Base-by-base conservation (phyloP, 2,329 filamentous ascomycete genomes). In the Penicillium griseofulvum region DNA sequence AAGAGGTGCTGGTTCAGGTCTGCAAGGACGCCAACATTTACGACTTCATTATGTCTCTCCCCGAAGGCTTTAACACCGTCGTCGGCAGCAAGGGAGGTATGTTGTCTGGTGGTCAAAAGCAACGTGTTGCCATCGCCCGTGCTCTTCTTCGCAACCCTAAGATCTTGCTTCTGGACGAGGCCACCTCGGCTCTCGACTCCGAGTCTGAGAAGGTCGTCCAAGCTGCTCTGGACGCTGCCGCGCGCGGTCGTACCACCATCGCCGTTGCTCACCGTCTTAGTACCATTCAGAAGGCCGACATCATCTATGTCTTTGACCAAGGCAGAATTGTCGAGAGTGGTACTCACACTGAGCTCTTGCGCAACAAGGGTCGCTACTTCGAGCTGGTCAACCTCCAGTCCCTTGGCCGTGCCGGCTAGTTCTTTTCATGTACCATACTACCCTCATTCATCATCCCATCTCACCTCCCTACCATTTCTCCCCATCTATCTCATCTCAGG, bases 231-330 rank as follows among this genome's bases (percentile, higher is more conserved):
- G 91, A 97, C 72, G 85, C 86, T 59, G 91, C 91, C 1, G 87
- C 90, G 19, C 88, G 89, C 78, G 91, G 87, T 42, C 83, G 91
- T 49, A 96, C 91, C 7, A 97, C 93, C 0, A 94, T 99, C 59
- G 92, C 93, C 0, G 93, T 99, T 1, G 94, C 94, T 3, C 93
- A 99, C 74, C 82, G 94, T 24, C 78, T 99, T 6, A 91, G 87
- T 68, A 97, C 94, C 0, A 97, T 97, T 57, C 91, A 96, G 71
- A 92, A 94, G 71, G 93, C 93, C 0, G 93, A 97, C 69, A 78
- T 93, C 46, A 97, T 97, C 65, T 97, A 95, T 62, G 93, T 97
- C n/a, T 94, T 97, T 70, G 92, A 97, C 72, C 87, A 90, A 65
- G 94, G 93, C 8, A 83, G 85, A 56, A 84, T 97, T 41, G 89